Percentiles rank a stretch among this genome's conserved stretches.
phyloP scores from a whole-genome alignment of 179 eudicot species.

The Carnegiea gigantea region DNA sequence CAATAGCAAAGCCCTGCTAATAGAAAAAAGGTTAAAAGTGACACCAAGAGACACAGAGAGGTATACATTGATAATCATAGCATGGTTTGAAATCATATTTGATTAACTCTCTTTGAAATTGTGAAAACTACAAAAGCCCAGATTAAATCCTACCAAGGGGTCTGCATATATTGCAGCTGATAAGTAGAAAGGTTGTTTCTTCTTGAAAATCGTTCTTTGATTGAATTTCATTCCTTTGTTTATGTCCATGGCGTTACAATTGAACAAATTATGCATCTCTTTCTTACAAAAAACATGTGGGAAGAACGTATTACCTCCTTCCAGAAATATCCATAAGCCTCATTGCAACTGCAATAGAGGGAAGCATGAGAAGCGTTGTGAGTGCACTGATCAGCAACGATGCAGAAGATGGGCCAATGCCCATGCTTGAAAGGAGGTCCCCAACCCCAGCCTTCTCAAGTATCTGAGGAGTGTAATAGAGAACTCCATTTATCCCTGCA shows the following conservation, averaged over 20 bases:
- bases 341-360: conserved; percentile 81
- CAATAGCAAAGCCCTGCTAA: conserved; percentile 40
- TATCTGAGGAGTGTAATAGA: conserved; percentile 80
- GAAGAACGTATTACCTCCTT: conserved; percentile 52
- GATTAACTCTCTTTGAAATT: too few species aligned
- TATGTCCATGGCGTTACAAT: neutral
- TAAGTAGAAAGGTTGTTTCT: neutral
- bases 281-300: neutral
- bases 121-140: too few species aligned
- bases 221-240: neutral
- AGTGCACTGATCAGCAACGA: conserved; percentile 65
- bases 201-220: neutral
- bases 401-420: conserved; percentile 58
- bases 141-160: too few species aligned
- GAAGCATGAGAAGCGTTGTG: conserved; percentile 72
- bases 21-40: neutral
- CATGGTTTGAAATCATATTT: neutral
- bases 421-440: conserved; percentile 61
- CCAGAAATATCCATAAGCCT: conserved; percentile 81
- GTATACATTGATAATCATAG: neutral
- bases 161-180: too few species aligned
- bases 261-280: neutral
- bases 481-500: conserved; percentile 80
- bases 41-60: neutral
- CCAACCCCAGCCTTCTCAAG: conserved; percentile 82